Evolutionary conservation across 2,329 filamentous ascomycete species (phyloP).

Genomic region (Monilinia laxa): DNA sequence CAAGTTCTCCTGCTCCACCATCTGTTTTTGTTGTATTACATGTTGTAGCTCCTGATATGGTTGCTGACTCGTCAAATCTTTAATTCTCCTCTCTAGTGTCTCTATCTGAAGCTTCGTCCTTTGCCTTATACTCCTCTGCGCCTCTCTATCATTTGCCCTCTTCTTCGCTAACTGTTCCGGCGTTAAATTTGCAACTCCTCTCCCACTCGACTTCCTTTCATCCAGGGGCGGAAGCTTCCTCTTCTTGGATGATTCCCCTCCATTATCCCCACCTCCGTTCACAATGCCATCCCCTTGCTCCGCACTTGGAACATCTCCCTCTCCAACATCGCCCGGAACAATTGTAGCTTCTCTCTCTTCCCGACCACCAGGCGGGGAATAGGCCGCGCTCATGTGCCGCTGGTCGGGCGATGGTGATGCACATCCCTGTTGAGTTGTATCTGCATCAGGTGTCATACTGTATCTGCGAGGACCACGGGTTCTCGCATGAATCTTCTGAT

Average conservation of each 20-base stretch:
- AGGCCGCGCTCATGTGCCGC: slow-evolving; percentile 4
- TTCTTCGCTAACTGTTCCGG: slow-evolving; percentile 88
- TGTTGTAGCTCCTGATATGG: slow-evolving; percentile 81
- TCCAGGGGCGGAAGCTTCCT: neutral
- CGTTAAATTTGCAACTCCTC: slow-evolving; percentile 80
- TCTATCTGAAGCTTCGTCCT: slow-evolving; percentile 88
- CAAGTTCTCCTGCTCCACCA: slow-evolving; percentile 74
- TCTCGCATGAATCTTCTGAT: slow-evolving; percentile 26
- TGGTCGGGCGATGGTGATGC: slow-evolving; percentile 4
- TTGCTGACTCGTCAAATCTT: slow-evolving; percentile 72
- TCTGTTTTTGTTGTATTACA: slow-evolving; percentile 72
- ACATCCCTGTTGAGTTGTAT: slow-evolving; percentile 19
- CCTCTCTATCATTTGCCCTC: slow-evolving; percentile 87
- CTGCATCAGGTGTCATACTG: slow-evolving; percentile 27
- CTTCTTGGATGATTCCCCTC: slow-evolving; percentile 6
- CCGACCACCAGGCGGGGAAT: slow-evolving; percentile 1
- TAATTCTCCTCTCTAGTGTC: slow-evolving; percentile 70
- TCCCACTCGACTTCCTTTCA: slow-evolving; percentile 55
- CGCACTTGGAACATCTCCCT: neutral
- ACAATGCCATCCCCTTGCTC: slow-evolving; percentile 13
- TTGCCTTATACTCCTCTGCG: slow-evolving; percentile 82
- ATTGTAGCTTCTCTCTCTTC: slow-evolving; percentile 3
- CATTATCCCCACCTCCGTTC: slow-evolving; percentile 3
- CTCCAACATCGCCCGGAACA: slow-evolving; percentile 5
- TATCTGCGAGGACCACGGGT: slow-evolving; percentile 30